Conservation (phyloP, 2,329 filamentous ascomycete genomes). For the Neonectria ditissima region DNA sequence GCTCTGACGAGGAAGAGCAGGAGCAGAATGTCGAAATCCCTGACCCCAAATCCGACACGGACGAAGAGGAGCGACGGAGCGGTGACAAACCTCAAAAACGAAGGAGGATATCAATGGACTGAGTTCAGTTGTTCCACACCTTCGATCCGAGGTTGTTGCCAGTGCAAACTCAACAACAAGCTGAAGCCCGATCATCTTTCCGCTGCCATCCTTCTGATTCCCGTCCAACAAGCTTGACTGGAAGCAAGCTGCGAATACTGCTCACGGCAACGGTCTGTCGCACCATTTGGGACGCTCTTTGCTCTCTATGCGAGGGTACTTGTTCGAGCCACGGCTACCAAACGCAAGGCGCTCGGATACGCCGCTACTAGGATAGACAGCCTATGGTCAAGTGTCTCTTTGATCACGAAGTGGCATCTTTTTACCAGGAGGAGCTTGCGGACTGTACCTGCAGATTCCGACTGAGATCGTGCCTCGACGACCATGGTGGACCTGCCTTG, state of each 20-base stretch:
- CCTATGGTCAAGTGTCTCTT: not conserved
- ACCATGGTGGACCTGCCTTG: too few species aligned
- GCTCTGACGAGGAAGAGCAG: constrained; percentile 49
- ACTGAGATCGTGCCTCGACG: not conserved
- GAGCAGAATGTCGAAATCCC: constrained; percentile 9
- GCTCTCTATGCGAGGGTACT: not conserved
- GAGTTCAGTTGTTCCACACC: not conserved
- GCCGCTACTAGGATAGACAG: not conserved
- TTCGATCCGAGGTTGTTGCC: not conserved
- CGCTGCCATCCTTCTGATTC: not conserved
- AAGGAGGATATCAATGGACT: constrained; percentile 39
- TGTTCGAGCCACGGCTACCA: not conserved
- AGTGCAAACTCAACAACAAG: not conserved
- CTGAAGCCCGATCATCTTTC: not conserved
- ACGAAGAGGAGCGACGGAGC: constrained; percentile 34
- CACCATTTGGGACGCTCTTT: not conserved
- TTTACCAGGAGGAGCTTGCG: not conserved
- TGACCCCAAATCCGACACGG: constrained; percentile 37
- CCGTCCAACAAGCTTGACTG: not conserved
- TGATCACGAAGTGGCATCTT: not conserved
- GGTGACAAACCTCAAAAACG: constrained; percentile 42
- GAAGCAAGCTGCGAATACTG: not conserved
- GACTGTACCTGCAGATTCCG: not conserved
- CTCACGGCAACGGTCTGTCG: constrained; percentile 22
- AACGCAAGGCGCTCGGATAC: not conserved